phyloP scores from a whole-genome alignment of 2,329 filamentous ascomycete genomes.

The Nigrospora sphaerica region DNA sequence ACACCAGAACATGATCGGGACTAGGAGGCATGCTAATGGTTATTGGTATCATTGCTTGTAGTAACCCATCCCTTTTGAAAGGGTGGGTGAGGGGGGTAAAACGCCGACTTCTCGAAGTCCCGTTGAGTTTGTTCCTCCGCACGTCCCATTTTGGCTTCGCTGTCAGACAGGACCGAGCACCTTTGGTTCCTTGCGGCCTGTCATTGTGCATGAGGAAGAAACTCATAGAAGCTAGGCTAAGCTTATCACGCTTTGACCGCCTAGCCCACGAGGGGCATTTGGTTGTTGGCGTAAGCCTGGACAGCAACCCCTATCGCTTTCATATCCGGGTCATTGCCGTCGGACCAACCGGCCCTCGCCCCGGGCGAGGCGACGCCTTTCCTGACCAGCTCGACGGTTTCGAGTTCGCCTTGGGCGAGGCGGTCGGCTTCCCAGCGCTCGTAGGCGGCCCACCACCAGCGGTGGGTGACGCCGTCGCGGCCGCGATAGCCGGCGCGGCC shows the following conservation, averaged over 20 bases:
- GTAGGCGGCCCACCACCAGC: slow-evolving; percentile 45
- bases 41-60: too few relatives aligned
- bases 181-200: neutral
- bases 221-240: neutral
- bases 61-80: too few relatives aligned
- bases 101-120: neutral
- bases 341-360: neutral
- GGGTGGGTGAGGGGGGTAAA: too few relatives aligned
- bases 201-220: neutral
- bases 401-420: neutral
- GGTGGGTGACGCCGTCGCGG: slow-evolving; percentile 41
- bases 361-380: slow-evolving; percentile 8
- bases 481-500: slow-evolving; percentile 39
- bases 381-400: slow-evolving; percentile 6
- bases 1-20: too few relatives aligned
- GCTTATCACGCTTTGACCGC: neutral
- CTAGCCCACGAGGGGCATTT: neutral
- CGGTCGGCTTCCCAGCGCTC: slow-evolving; percentile 26
- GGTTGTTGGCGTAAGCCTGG: slow-evolving; percentile 9
- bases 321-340: slow-evolving; percentile 7
- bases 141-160: neutral
- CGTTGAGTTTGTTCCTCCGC: neutral
- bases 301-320: slow-evolving; percentile 7
- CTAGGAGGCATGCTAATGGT: too few relatives aligned
- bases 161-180: too few relatives aligned